Conservation (phyloP, 495 filamentous ascomycete genomes). For the Penicillium odoratum region DNA sequence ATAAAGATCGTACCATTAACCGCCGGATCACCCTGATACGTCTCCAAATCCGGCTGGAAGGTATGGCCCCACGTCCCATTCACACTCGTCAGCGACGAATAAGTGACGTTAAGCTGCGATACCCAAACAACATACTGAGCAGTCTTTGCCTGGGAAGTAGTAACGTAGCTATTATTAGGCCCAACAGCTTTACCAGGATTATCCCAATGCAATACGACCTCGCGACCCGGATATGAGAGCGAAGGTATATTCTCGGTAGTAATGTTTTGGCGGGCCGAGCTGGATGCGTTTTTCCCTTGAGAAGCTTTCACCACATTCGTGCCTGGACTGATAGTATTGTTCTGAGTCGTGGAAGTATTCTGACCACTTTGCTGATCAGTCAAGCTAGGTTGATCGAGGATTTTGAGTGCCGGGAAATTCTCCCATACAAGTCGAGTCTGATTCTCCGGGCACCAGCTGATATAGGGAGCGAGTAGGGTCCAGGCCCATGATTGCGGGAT, state of each 20-base stretch:
- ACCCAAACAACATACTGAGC: slow-evolving; percentile 76
- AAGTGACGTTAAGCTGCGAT: slow-evolving; percentile 82
- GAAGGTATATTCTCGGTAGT: slow-evolving; percentile 64
- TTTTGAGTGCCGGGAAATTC: slow-evolving; percentile 76
- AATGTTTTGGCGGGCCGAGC: slow-evolving; percentile 46
- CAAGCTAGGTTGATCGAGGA: slow-evolving; percentile 68
- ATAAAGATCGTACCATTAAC: slow-evolving; percentile 82
- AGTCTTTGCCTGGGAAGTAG: slow-evolving; percentile 54
- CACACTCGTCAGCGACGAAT: slow-evolving; percentile 62
- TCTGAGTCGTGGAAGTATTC: slow-evolving; percentile 52
- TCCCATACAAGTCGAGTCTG: slow-evolving; percentile 82
- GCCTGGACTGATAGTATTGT: slow-evolving; percentile 35
- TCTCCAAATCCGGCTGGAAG: slow-evolving; percentile 63
- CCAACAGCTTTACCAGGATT: slow-evolving; percentile 66
- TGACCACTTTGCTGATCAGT: slow-evolving; percentile 59
- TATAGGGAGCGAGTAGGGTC: slow-evolving; percentile 82
- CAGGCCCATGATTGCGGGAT: slow-evolving; percentile 87
- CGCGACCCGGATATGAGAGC: slow-evolving; percentile 73
- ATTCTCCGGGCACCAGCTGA: slow-evolving; percentile 72
- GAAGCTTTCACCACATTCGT: slow-evolving; percentile 30
- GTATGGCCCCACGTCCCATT: slow-evolving; percentile 60
- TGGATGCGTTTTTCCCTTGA: slow-evolving; percentile 21
- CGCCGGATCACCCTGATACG: slow-evolving; percentile 64
- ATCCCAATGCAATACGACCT: slow-evolving; percentile 74
- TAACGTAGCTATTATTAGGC: slow-evolving; percentile 81